Base-by-base conservation (phyloP, 257 asterid genomes). In the Gentiana dahurica region DNA sequence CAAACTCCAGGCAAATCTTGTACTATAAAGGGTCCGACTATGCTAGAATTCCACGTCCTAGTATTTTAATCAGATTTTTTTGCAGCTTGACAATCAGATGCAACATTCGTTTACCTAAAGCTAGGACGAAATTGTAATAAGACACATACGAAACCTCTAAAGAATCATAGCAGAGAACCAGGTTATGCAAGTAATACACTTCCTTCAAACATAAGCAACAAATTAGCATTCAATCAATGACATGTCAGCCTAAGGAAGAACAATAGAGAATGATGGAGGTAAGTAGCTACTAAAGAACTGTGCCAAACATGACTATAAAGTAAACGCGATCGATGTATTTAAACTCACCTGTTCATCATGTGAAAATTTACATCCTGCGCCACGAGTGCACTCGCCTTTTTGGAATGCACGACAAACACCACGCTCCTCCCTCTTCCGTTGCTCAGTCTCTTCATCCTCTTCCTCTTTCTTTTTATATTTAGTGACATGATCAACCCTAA, bases 321-420 rank as follows among this genome's bases (percentile, higher is more conserved):
- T 0, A 13, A 50, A 32, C 38, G 8, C 38, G 43, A 34, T 10
- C n/a, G 47, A 37, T 53, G 43, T 52, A 46, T 46, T 54, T 37
- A 55, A n/a, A 45, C 75, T 58, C 49, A 90, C 98, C 61, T 81
- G 89, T 73, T 83, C 95, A 71, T 91, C 86, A 6, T 91, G 98
- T 46, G 98, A 91, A 55, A 91, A 91, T 72, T 75, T 91, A 84
- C 98, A 91, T 53, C 85, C 68, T 57, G 80, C 94, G 54, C 97
- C 98, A 11, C 94, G 89, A 48, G 50, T 80, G 71, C 97, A 91
- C 38, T 81, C 82, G 55, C 98, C 97, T 73, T 49, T 80, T 61
- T 91, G 98, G 69, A 91, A 87, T 72, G 97, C 95, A 61, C 93
- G 94, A 62, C 98, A 91, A 3, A 91, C 85, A 6, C 98, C 98